Conservation (phyloP, 148 eudicot genomes). For the Chenopodium formosanum region DNA sequence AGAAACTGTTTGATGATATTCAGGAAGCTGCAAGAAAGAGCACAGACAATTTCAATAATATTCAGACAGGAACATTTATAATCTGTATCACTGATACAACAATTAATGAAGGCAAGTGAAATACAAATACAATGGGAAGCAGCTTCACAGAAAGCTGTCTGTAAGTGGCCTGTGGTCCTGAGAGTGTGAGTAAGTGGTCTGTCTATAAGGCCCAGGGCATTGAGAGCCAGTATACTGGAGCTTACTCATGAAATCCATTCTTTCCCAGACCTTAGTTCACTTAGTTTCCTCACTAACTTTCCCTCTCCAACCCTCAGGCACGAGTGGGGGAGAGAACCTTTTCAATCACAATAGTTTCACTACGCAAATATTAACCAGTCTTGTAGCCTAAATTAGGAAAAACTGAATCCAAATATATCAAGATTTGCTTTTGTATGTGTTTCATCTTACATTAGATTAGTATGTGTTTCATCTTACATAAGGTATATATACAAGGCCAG, state of each 20-base stretch:
- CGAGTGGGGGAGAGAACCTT: background rate
- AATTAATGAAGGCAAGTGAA: background rate
- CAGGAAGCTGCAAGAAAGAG: constrained; percentile 68
- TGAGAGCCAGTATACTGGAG: background rate
- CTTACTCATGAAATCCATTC: background rate
- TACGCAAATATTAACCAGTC: background rate
- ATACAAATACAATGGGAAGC: background rate
- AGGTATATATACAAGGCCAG: too few species aligned
- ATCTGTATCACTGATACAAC: background rate
- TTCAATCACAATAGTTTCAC: background rate
- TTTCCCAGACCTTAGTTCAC: background rate
- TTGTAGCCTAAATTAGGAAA: too few species aligned
- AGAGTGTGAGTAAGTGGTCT: background rate
- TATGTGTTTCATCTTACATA: too few species aligned
- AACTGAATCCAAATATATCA: background rate
- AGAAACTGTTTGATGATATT: constrained; percentile 82
- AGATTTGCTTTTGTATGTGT: background rate
- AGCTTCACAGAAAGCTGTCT: background rate
- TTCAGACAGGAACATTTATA: background rate
- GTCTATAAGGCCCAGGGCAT: background rate
- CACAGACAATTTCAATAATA: constrained; percentile 6
- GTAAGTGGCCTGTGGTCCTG: background rate
- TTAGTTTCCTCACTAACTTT: background rate
- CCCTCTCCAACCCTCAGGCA: background rate
- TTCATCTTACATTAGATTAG: too few species aligned